Percentiles rank a stretch among this genome's conserved stretches.
Conservation (phyloP, 78 protist genomes). For the Emiliania huxleyi region DNA sequence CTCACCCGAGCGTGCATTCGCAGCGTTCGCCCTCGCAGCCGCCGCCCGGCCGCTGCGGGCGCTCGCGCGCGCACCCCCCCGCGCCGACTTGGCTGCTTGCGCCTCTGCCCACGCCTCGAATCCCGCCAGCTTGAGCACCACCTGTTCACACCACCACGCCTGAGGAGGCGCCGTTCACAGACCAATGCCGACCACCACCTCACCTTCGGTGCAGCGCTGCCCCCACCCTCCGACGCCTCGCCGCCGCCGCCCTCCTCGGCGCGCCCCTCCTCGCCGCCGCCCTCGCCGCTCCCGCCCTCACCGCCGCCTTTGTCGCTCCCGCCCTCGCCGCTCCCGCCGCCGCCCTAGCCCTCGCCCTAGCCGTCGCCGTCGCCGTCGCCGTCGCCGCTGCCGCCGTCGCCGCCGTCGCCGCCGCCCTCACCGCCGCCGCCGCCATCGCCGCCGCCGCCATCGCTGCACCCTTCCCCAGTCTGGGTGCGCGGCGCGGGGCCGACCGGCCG, state of each 20-base stretch:
- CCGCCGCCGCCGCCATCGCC: neutral
- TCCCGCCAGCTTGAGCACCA: too few relatives aligned
- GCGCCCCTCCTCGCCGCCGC: too few relatives aligned
- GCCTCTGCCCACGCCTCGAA: too few relatives aligned
- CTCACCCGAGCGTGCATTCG: neutral
- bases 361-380: neutral
- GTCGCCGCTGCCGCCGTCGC: neutral
- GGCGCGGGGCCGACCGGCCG: neutral
- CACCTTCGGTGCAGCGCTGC: too few relatives aligned
- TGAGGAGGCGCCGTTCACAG: too few relatives aligned
- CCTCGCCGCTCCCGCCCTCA: too few relatives aligned
- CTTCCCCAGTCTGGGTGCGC: neutral
- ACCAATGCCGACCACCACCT: too few relatives aligned
- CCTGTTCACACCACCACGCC: too few relatives aligned
- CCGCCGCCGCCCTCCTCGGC: too few relatives aligned
- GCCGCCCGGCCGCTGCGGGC: neutral
- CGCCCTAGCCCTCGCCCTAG: neutral
- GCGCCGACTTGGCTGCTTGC: neutral
- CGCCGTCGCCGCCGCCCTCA: neutral
- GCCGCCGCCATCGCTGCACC: too few relatives aligned
- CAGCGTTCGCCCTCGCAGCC: neutral
- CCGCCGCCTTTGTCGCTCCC: too few relatives aligned
- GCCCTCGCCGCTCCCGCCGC: neutral
- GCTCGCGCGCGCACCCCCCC: neutral
- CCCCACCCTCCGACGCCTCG: too few relatives aligned